A percentile compares a stretch with the other conserved stretches of the same genome.
phyloP scores from a whole-genome alignment of 345 rosid species.

The Citrus medica region DNA sequence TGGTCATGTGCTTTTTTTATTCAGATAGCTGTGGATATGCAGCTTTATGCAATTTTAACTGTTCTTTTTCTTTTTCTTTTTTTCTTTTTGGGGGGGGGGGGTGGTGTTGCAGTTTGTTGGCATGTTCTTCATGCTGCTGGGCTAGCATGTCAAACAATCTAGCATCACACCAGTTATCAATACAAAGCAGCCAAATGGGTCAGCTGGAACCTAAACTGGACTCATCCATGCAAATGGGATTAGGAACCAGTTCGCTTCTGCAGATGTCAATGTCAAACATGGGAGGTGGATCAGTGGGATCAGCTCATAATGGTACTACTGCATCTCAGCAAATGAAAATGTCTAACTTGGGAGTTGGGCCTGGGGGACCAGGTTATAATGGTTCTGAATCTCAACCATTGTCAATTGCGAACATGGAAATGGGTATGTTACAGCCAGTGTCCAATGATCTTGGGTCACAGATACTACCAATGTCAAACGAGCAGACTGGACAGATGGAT shows the following conservation, averaged over 20 bases:
- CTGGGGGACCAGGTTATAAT: conserved; percentile 22
- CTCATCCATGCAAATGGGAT: conserved; percentile 35
- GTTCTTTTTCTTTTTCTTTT: neutral
- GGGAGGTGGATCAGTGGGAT: conserved; percentile 32
- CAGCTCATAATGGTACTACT: conserved; percentile 15
- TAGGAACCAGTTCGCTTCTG: conserved; percentile 19
- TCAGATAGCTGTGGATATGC: neutral
- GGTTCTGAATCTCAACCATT: conserved; percentile 25
- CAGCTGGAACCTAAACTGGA: conserved; percentile 44
- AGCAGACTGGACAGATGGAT: conserved; percentile 23
- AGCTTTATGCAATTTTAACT: neutral
- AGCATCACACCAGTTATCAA: conserved; percentile 39
- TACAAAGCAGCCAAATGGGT: conserved; percentile 37
- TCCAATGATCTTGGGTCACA: conserved; percentile 15
- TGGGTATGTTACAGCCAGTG: conserved; percentile 16
- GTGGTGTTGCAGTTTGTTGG: conserved; percentile 22
- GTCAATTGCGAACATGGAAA: conserved; percentile 21
- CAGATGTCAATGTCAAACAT: conserved; percentile 29
- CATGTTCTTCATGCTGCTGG: conserved; percentile 15
- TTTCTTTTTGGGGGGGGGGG: neutral
- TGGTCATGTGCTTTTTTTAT: neutral
- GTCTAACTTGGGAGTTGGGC: conserved; percentile 35
- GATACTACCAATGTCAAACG: conserved; percentile 18
- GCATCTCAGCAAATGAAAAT: conserved; percentile 24
- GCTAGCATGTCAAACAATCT: conserved; percentile 52